Conservation (phyloP, 2,329 filamentous ascomycete genomes). For the Geosmithia putterillii region DNA sequence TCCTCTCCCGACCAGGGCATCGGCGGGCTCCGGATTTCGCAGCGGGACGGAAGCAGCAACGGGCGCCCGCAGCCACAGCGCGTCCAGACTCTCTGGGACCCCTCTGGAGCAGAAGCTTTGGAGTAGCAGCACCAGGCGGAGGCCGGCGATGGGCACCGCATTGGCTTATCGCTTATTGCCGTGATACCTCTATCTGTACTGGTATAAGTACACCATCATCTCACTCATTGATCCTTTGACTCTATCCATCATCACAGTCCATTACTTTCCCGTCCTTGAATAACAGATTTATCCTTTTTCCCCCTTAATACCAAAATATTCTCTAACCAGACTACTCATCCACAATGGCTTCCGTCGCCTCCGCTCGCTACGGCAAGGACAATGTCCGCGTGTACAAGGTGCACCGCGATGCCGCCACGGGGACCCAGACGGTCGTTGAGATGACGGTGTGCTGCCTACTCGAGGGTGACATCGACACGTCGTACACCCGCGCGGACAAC, state of each 20-base stretch:
- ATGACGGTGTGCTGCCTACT: conserved; percentile 91
- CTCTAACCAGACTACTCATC: background rate
- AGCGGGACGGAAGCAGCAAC: background rate
- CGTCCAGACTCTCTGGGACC: too few species aligned
- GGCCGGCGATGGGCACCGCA: too few species aligned
- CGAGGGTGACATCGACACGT: conserved; percentile 81
- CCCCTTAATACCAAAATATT: too few species aligned
- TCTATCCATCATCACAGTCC: background rate
- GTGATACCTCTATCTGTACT: background rate
- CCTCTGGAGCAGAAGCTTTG: too few species aligned
- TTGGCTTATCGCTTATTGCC: background rate
- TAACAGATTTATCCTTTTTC: background rate
- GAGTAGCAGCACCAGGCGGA: background rate
- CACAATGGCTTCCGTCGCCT: conserved; percentile 41
- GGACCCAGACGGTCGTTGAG: conserved; percentile 77
- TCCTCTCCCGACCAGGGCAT: conserved; percentile 8
- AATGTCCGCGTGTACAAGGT: conserved; percentile 98
- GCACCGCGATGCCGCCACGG: conserved; percentile 62
- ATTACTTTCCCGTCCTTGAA: background rate
- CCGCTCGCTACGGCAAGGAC: conserved; percentile 83
- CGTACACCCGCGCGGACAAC: conserved; percentile 91
- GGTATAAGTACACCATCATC: background rate
- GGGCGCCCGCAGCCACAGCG: background rate
- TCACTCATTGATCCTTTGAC: background rate
- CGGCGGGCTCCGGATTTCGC: conserved; percentile 13